Conservation (phyloP, 768 basidiomycete species). For the Lactifluus piperatus region DNA sequence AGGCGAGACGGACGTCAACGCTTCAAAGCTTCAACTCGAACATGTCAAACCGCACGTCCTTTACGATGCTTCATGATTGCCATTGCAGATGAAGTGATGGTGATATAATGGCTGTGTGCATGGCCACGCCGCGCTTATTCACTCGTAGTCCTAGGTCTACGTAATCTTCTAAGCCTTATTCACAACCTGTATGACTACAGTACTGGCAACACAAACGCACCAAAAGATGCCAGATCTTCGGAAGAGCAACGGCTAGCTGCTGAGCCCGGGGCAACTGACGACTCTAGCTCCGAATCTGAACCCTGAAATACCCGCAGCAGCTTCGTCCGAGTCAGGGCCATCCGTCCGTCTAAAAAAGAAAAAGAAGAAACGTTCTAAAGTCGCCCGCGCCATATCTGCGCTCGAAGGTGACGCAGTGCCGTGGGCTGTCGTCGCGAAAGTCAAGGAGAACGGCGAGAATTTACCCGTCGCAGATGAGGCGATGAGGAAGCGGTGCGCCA, state of each 20-base stretch:
- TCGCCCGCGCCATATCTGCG: slow-evolving; percentile 41
- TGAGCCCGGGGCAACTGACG: slow-evolving; percentile 2
- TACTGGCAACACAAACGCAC: slow-evolving; percentile 6
- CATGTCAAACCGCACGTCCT: too few species aligned
- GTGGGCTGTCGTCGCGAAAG: slow-evolving; percentile 52
- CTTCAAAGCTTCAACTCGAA: too few species aligned
- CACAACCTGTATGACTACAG: too few species aligned
- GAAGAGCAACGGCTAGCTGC: neutral
- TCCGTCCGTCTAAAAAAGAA: slow-evolving; percentile 61
- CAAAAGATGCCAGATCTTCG: neutral
- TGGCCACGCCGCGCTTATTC: too few species aligned
- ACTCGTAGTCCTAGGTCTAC: too few species aligned
- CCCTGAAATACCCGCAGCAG: neutral
- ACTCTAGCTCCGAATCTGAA: slow-evolving; percentile 5
- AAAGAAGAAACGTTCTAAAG: slow-evolving; percentile 83
- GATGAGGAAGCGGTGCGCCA: slow-evolving; percentile 59
- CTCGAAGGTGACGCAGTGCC: slow-evolving; percentile 50
- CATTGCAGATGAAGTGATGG: too few species aligned
- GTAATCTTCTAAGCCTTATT: too few species aligned
- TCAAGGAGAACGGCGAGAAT: slow-evolving; percentile 34
- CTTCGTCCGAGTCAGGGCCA: slow-evolving; percentile 23
- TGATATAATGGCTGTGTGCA: too few species aligned
- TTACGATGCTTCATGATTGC: too few species aligned
- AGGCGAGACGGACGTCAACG: too few species aligned
- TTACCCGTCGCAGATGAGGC: slow-evolving; percentile 35